phyloP scores from a whole-genome alignment of 192 early-diverging fungal genomes.

The Backusella parvicylindrica region DNA sequence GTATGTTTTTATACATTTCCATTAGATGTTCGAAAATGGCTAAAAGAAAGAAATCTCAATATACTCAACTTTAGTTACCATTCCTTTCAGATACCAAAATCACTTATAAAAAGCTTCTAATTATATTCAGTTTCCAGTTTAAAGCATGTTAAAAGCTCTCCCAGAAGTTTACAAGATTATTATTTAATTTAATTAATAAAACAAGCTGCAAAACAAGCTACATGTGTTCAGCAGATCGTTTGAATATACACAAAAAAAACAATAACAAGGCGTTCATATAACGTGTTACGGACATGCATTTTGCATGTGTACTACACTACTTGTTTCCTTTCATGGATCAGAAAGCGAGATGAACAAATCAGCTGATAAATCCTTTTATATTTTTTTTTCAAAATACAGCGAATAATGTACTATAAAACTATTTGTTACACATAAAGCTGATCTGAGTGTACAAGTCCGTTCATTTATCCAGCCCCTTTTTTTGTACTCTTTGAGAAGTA shows the following conservation, averaged over 20 bases:
- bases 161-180: neutral
- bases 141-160: neutral
- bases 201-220: neutral
- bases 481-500: neutral
- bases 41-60: no score
- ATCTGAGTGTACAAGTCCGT: neutral
- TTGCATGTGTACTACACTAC: neutral
- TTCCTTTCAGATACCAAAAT: no score
- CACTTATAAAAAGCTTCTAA: no score
- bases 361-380: neutral
- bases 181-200: neutral
- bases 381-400: neutral
- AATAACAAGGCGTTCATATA: neutral
- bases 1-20: no score
- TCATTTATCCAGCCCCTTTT: conserved; percentile 1
- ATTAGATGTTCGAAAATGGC: no score
- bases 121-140: neutral
- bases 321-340: neutral
- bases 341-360: neutral
- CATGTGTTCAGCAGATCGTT: conserved; percentile 1
- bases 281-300: neutral
- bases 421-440: neutral
- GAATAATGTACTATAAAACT: neutral
- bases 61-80: no score
- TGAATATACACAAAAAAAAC: neutral